A percentile compares a stretch with the other conserved stretches of the same genome.
phyloP scores from a whole-genome alignment of 345 rosid species.

The Melastoma malabathricum region DNA sequence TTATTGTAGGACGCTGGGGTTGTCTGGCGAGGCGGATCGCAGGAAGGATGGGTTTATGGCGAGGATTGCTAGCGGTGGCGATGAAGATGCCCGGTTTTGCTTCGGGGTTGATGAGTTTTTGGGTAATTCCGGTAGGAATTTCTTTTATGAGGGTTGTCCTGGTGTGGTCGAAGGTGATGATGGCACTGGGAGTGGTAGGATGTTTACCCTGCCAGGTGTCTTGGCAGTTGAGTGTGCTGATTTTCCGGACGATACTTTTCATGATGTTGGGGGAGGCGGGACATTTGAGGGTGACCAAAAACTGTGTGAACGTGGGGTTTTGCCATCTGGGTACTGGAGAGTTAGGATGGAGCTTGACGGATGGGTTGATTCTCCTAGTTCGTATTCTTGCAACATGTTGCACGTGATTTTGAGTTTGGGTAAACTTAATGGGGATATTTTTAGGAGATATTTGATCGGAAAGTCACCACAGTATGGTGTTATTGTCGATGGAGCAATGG shows the following conservation, averaged over 20 bases:
- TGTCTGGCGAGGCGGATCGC: too few species aligned
- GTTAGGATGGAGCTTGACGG: slow-evolving; percentile 40
- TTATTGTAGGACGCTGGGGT: too few species aligned
- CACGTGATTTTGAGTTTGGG: slow-evolving; percentile 24
- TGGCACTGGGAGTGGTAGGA: slow-evolving; percentile 10
- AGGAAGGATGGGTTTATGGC: too few species aligned
- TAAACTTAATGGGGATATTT: slow-evolving; percentile 15
- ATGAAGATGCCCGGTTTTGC: slow-evolving; percentile 21
- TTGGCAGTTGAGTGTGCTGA: slow-evolving; percentile 41
- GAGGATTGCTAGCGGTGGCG: slow-evolving; percentile 8
- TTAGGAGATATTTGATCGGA: slow-evolving; percentile 44
- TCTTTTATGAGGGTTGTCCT: slow-evolving; percentile 57
- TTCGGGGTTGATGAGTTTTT: slow-evolving; percentile 38
- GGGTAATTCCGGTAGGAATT: slow-evolving; percentile 22
- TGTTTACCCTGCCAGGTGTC: slow-evolving; percentile 41
- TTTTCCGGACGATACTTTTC: slow-evolving; percentile 13
- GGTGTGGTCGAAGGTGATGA: slow-evolving; percentile 37
- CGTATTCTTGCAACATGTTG: slow-evolving; percentile 36
- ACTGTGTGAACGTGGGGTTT: slow-evolving; percentile 13
- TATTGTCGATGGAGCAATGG: slow-evolving; percentile 50
- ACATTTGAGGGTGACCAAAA: slow-evolving; percentile 1
- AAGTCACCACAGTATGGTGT: slow-evolving; percentile 53
- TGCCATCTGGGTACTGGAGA: slow-evolving; percentile 55
- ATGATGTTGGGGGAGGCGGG: slow-evolving; percentile 10
- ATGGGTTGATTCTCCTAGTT: slow-evolving; percentile 53